Evolutionary conservation across 1,284 basidiomycete genomes (phyloP), one percentile per base, ranked within the genome.

Genomic region (Ceratobasidium sp.): DNA sequence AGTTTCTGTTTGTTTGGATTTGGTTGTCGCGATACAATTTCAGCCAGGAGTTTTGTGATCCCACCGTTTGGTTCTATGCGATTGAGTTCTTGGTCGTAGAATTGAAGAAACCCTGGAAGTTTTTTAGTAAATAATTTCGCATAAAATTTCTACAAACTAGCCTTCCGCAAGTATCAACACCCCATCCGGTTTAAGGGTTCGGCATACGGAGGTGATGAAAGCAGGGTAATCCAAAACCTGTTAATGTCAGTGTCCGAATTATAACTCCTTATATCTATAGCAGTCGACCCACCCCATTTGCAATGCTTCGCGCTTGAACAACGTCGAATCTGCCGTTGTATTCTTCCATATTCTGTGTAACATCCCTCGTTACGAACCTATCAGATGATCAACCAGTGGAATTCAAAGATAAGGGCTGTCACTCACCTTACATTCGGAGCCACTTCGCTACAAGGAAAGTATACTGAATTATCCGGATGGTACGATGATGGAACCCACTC

Each of bases 361-460:
- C 57, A 32, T 74, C 73, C 36, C 48, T 61, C 10, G 60, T 41
- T 41, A 72, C 60, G 48, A 74, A 74, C 36, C 62, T 67, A 45
- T 39, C 30, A 50, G 46, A 48, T 39, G 34, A 36, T n/a, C n/a
- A n/a, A n/a, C n/a, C 23, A 45, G 14, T 18, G 26, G n/a, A 9
- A 26, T 10, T 45, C 14, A 14, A 39, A 30, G n/a, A 46, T 1
- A 8, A 3, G 30, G 16, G 1, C 6, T 41, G 39, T 41, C 21
- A 53, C 62, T 53, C 30, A 53, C 62, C 23, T n/a, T 18, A 65
- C 48, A 16, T 65, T 65, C 28, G 62, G 32, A 12, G 62, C 45
- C 34, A 52, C 36, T 39, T 45, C 26, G 10, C 50, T 57, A 57
- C 21, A n/a, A 55, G 16, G 32, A 18, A 16, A 21, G 45, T n/a